Base-by-base conservation (phyloP, 2,329 filamentous ascomycete species). In the Berkeleyomyces basicola region DNA sequence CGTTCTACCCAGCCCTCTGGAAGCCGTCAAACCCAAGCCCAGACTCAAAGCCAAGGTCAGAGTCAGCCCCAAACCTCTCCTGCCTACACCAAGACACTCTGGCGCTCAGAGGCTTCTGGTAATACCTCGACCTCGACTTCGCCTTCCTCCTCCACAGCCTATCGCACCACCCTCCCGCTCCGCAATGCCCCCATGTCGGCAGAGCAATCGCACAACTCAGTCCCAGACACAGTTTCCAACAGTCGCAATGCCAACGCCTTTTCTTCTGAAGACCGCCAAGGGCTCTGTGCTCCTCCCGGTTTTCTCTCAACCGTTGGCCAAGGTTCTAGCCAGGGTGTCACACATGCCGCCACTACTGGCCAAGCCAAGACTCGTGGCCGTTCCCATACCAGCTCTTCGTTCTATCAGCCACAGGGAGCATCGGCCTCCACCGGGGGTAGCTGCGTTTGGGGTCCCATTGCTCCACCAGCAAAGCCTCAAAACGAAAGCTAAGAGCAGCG, bases 381-480 rank as follows among this genome's bases (percentile, higher is more conserved):
- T 4, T 1, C 51, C 51, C 51, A 55, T n/a, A 37, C 51, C 23
- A 55, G 3, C 23, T 55, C 51, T 55, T 9, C 47, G 11, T 51
- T 31, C 33, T 16, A 36, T n/a, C 51, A 55, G 40, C 33, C 46
- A 10, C 40, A 37, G 33, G 23, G 23, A 31, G n/a, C 60, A 33
- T 10, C 23, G 33, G 36, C 47, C 14, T 37, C 11, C 9, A 39
- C 61, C 7, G 55, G 55, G 23, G 23, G 36, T 14, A 37, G 66
- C 0, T 70, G 69, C 33, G 63, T 67, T 59, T 72, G 71, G 69
- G 69, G 70, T 0, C 67, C 69, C 1, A 68, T 71, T 51, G 68
- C 67, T 16, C 68, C 68, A n/a, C 71, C 69, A 42, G 66, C 69
- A 33, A 69, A 67, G 71, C 76, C 71, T 42, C 43, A 61, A n/a